A percentile compares a stretch with the other conserved stretches of the same genome.
Evolutionary conservation across 75 land plant genomes (phyloP).

Genomic region (Selaginella tamariscina): DNA sequence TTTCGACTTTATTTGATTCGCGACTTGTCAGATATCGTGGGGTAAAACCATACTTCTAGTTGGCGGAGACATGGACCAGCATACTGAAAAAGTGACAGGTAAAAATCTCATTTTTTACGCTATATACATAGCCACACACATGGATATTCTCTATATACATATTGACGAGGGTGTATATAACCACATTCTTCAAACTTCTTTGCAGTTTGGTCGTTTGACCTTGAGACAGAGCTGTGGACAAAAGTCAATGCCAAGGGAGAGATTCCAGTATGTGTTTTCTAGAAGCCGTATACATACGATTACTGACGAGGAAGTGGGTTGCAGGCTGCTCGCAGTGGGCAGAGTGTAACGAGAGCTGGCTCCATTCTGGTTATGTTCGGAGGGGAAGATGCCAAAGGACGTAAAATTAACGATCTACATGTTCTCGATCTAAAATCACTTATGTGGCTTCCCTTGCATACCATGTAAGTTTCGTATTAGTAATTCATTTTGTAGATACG

Average conservation of each 20-base stretch:
- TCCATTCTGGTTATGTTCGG: constrained; percentile 81
- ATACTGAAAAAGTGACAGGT: constrained; percentile 65
- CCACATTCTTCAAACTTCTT: constrained; percentile 1
- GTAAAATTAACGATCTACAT: constrained; percentile 81
- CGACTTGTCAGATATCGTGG: constrained; percentile 53
- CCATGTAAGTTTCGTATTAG: constrained; percentile 39
- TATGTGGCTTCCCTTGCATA: constrained; percentile 86
- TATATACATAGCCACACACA: neutral
- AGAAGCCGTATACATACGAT: neutral
- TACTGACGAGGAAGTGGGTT: constrained; percentile 2
- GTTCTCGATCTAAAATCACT: constrained; percentile 90
- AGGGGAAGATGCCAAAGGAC: constrained; percentile 75
- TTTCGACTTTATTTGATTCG: neutral
- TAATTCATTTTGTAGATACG: neutral
- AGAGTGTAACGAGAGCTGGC: constrained; percentile 79
- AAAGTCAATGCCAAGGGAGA: constrained; percentile 70
- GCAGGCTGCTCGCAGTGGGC: constrained; percentile 81
- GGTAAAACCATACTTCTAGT: constrained; percentile 61
- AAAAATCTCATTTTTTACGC: neutral
- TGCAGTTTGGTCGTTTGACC: constrained; percentile 88
- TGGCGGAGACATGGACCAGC: constrained; percentile 75
- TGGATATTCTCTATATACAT: constrained; percentile 2
- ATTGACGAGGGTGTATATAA: neutral
- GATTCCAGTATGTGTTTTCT: constrained; percentile 68
- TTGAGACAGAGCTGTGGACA: constrained; percentile 80